phyloP scores from a whole-genome alignment of 306 rosid genomes.

The Corylus americana region DNA sequence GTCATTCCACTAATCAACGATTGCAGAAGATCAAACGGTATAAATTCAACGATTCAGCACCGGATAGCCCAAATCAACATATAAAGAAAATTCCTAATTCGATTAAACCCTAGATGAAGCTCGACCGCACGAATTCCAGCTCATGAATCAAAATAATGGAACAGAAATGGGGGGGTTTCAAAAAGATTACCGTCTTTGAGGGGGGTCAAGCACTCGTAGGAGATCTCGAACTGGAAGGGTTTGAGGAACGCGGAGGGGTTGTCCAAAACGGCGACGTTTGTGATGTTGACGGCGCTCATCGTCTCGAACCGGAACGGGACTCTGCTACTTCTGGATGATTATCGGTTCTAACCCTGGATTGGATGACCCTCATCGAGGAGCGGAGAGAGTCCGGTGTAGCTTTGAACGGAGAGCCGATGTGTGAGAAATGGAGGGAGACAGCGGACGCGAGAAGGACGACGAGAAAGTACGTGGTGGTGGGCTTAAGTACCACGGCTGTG shows the following conservation, averaged over 20 bases:
- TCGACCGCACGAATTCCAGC: not conserved
- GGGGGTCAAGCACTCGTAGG: constrained; percentile 79
- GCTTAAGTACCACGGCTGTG: not conserved
- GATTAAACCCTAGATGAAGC: not conserved
- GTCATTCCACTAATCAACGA: not conserved
- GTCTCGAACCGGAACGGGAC: constrained; percentile 41
- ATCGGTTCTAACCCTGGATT: constrained; percentile 11
- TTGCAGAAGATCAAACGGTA: not conserved
- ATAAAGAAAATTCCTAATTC: not conserved
- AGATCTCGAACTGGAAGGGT: constrained; percentile 87
- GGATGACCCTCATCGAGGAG: constrained; percentile 10
- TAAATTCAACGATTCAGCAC: not conserved
- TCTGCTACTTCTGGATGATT: not conserved
- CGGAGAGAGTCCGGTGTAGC: not conserved
- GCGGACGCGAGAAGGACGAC: not conserved
- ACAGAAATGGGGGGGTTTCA: not conserved
- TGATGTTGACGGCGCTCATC: constrained; percentile 89
- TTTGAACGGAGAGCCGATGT: constrained; percentile 2
- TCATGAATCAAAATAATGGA: not conserved
- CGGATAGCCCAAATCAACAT: not conserved
- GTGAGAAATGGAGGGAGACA: not conserved
- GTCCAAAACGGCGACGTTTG: constrained; percentile 82
- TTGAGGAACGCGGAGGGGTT: constrained; percentile 72
- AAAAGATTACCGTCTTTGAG: constrained; percentile 62
- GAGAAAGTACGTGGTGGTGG: not conserved